Conservation (phyloP, 139 green algal genomes). For the Edaphochlamys debaryana region DNA sequence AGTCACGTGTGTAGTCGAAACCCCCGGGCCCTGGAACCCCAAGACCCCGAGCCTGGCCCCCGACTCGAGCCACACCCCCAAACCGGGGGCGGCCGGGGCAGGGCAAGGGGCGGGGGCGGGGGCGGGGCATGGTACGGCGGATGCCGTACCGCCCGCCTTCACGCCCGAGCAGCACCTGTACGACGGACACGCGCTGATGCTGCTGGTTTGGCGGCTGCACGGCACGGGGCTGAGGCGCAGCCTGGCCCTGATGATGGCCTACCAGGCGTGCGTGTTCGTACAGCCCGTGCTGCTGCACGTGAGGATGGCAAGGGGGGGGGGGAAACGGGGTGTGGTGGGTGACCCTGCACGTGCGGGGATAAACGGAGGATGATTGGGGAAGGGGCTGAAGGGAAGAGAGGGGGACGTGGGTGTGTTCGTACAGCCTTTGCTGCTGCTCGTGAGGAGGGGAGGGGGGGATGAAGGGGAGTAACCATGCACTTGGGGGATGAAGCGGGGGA, state of each 20-base stretch:
- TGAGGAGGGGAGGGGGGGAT: too few relatives aligned
- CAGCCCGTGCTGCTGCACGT: constrained; percentile 16
- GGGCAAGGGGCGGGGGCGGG: too few relatives aligned
- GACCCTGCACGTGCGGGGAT: too few relatives aligned
- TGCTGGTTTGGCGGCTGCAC: constrained; percentile 32
- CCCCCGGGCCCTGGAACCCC: not conserved
- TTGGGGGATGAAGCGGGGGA: too few relatives aligned
- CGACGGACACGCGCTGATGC: not conserved
- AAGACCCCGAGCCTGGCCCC: not conserved
- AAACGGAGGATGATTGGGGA: too few relatives aligned
- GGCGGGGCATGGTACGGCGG: too few relatives aligned
- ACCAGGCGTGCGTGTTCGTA: constrained; percentile 16
- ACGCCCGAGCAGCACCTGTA: constrained; percentile 27
- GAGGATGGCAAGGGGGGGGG: not conserved
- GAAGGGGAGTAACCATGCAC: too few relatives aligned
- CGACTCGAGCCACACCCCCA: not conserved
- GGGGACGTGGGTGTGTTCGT: not conserved
- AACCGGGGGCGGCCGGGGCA: too few relatives aligned
- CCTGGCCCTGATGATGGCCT: constrained; percentile 23
- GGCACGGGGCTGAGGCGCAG: not conserved
- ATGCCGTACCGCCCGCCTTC: too few relatives aligned
- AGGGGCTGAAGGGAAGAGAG: too few relatives aligned
- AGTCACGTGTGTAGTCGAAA: not conserved
- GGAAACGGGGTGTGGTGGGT: not conserved
- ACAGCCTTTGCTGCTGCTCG: not conserved